Evolutionary conservation across 352 stramenopile genomes (phyloP), one percentile per base, ranked within the genome.

Genomic region (Ophiocytium majus): DNA sequence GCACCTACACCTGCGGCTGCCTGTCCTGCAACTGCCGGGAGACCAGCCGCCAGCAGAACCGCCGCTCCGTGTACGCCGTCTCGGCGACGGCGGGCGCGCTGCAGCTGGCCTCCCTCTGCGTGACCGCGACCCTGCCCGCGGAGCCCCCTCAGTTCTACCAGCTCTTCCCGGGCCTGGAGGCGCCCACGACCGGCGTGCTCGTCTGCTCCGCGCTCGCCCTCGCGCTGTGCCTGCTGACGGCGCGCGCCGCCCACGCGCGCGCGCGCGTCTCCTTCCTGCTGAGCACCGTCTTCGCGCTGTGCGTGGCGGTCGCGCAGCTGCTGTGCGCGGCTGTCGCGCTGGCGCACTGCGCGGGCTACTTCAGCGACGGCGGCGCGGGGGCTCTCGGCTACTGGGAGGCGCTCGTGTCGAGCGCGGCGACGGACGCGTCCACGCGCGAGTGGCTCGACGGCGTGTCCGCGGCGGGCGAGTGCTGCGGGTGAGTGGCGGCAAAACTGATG

Each of bases 131-230:
- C 34, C 31, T 37, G 31, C 31, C 31, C 64, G 5, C 64, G 5
- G 5, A 76, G 64, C 64, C 64, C 5, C 64, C 64, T 5, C 64
- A 76, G 64, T 37, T 37, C 64, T 37, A 37, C 31, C 64, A 76
- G 64, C 34, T 76, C 10, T 17, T 76, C 5, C 64, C 64, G 5
- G 64, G 31, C 5, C 31, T 34, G 64, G 5, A 76, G 31, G 17
- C 31, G 5, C 64, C 34, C 31, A 17, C 64, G 31, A 5, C 5
- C 5, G 64, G 31, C 34, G 17, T 76, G 5, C 64, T 76, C 5
- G 64, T 17, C 5, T 5, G 5, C 5, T 37, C 31, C 64, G 17
- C 17, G 5, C 5, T 17, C 31, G 31, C 34, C 5, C 31, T 37
- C 5, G 64, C 64, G 5, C 64, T 76, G 64, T 17, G 17, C 31